Conservation (phyloP, 129 eudicot genomes). For the Helianthus tuberosus region DNA sequence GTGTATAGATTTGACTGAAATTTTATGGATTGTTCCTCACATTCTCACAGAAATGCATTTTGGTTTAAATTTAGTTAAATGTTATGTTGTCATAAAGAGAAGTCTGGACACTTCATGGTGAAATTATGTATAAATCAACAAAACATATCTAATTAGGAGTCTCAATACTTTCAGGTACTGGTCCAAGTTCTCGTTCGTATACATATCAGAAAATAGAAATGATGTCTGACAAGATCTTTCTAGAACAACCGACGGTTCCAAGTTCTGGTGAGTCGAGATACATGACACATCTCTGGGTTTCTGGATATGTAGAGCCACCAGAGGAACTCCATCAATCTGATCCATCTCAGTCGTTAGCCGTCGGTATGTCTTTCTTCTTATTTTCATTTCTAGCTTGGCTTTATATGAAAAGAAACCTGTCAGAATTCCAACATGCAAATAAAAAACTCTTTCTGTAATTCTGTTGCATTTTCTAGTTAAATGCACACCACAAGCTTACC, state of each 20-base stretch:
- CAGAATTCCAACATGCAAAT: neutral
- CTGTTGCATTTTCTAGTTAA: too few relatives aligned
- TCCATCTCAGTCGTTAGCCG: neutral
- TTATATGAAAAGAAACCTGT: neutral
- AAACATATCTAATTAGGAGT: too few relatives aligned
- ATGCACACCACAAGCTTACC: too few relatives aligned
- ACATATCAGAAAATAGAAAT: neutral
- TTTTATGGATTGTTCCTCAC: too few relatives aligned
- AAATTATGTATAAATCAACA: too few relatives aligned
- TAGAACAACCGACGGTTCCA: neutral
- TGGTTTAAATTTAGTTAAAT: too few relatives aligned
- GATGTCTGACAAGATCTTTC: neutral
- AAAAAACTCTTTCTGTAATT: too few relatives aligned
- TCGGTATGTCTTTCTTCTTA: neutral
- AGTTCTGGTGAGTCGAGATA: conserved; percentile 2
- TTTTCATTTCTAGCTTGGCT: neutral
- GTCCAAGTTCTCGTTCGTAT: too few relatives aligned
- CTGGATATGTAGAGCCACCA: neutral
- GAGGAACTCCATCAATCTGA: neutral
- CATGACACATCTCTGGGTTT: conserved; percentile 3
- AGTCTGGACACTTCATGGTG: too few relatives aligned
- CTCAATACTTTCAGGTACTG: neutral
- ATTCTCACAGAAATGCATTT: too few relatives aligned
- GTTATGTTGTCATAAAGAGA: too few relatives aligned
- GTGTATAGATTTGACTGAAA: too few relatives aligned